phyloP scores from a whole-genome alignment of 2,329 filamentous ascomycete species.

The Talaromyces funiculosus region DNA sequence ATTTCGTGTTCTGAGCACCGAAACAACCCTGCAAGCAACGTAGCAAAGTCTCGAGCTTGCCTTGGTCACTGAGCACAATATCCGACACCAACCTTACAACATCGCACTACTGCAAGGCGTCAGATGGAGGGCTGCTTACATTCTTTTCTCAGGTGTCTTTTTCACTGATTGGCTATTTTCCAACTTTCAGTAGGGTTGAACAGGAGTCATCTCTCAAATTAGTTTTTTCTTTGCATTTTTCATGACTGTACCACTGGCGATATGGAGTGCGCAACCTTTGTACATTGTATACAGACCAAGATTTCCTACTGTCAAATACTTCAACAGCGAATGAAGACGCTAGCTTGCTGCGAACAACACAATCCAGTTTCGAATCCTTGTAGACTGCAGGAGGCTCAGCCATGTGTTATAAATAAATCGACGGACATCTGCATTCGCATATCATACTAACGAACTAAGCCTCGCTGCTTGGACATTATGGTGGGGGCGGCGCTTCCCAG shows the following conservation, averaged over 20 bases:
- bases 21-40: background rate
- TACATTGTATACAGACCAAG: constrained; percentile 7
- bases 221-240: background rate
- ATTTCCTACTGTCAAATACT: constrained; percentile 4
- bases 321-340: background rate
- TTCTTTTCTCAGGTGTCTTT: constrained; percentile 14
- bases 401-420: background rate
- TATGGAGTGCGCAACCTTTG: constrained; percentile 7
- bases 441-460: background rate
- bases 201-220: constrained; percentile 6
- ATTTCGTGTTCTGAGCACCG: background rate
- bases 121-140: background rate
- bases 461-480: background rate
- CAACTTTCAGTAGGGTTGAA: constrained; percentile 22
- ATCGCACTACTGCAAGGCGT: constrained; percentile 2
- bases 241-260: constrained; percentile 6
- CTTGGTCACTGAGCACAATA: constrained; percentile 5
- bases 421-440: background rate
- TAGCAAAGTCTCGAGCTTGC: background rate
- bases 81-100: constrained; percentile 14
- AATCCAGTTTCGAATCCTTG: background rate
- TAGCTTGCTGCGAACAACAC: background rate
- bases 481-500: constrained; percentile 2
- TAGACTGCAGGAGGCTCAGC: background rate
- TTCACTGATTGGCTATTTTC: constrained; percentile 13